Base-by-base conservation (phyloP, 306 rosid genomes). In the Cucumis hystrix region DNA sequence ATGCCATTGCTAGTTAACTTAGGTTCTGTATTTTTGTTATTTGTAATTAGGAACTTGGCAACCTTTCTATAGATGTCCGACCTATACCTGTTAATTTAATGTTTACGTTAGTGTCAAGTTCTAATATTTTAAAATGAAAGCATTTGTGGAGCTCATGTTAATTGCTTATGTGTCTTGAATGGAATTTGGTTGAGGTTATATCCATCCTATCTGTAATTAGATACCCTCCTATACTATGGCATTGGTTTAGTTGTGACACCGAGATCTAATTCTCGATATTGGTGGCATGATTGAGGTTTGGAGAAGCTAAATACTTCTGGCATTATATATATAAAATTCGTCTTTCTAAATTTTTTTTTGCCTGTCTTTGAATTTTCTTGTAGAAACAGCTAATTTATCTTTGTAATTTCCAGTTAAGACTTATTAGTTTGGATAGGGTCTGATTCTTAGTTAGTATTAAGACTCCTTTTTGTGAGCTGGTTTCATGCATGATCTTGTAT, bases 111-210 rank as follows among this genome's bases (percentile, higher is more conserved):
- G 10, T 13, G 45, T 68, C 16, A 68, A 9, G 13, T 68, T 41
- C 1, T 39, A 28, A 65, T 30, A 68, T n/a, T 68, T 40, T 41
- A 14, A 41, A 68, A 20, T 6, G 55, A 68, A 40, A 47, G 52
- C 10, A 68, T 68, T 68, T 11, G 74, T 68, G 13, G 55, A 41
- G 55, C 30, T 25, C 35, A 3, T 74, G 30, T 20, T 74, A 25
- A 51, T 33, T 2, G 37, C 37, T 33, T 33, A 30, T 30, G 54
- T 43, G 13, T 4, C 25, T 17, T 18, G 75, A 69, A 45, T 69
- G 75, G 33, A 69, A 45, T 69, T 41, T 69, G 56, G 75, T 43
- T 69, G 57, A 69, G 39, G 75, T 69, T 69, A 69, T 23, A 23
- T 69, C 1, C 75, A 45, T 41, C n/a, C 75, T 21, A 21, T 69